Evolutionary conservation across 345 rosid genomes (phyloP), one percentile per base, ranked within the genome.

Genomic region (Eucalyptus sideroxylon): DNA sequence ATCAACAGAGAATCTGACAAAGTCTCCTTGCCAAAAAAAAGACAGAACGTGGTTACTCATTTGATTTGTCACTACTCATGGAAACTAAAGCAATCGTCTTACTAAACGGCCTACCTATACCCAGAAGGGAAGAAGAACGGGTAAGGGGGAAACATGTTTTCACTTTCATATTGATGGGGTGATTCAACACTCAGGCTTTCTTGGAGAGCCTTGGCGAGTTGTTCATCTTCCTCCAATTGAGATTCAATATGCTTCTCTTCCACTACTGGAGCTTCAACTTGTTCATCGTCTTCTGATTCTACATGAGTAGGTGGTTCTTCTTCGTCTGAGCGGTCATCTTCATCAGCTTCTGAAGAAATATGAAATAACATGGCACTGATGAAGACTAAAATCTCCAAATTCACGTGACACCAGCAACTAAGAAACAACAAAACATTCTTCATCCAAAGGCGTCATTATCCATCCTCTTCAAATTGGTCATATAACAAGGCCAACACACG

Each of bases 171-270:
- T 88, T n/a, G 88, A 82, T 97, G 96, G 91, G 97, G 96, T 88
- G 95, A 91, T 40, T 93, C 96, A 42, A 92, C 50, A 56, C 40
- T 91, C 91, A 97, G 89, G 90, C 99, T 98, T 90, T 96, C 97
- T 94, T 98, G 98, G 89, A 98, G 67, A 90, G 99, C 99, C 94
- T 90, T 95, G 40, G 99, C 99, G 6, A 98, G 96, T 89, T 90
- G 93, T 91, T 96, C 99, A 86, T 97, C 99, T 92, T 98, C 99
- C 91, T 97, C 98, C 77, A 96, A n/a, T 86, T 96, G 99, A 91
- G 96, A 91, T 90, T 88, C 45, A 23, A 50, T 69, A 40, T n/a
- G 86, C 53, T 88, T 62, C 9, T 67, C 88, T 86, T 55, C 88
- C 86, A 56, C 87, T 77, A 55, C 45, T 27, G 62, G 62, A 55